Conservation (phyloP, 768 basidiomycete genomes). For the Suillus weaverae region DNA sequence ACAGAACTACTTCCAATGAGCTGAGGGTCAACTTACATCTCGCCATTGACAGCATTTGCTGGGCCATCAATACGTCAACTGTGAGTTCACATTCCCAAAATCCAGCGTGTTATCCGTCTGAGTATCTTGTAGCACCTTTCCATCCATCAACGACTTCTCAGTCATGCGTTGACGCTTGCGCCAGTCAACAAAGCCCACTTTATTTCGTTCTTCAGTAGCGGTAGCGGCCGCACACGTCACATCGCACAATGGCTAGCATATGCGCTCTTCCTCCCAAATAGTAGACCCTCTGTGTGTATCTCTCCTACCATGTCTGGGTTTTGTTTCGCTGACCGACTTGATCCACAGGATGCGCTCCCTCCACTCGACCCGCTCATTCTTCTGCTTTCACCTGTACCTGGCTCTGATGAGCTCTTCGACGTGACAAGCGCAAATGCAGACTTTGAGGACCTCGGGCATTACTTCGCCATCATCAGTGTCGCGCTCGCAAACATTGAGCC, state of each 20-base stretch:
- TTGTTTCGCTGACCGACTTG: background rate
- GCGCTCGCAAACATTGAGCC: constrained; percentile 58
- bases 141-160: constrained; percentile 46
- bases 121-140: constrained; percentile 42
- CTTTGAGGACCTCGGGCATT: constrained; percentile 58
- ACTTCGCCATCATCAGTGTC: constrained; percentile 56
- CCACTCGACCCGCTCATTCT: constrained; percentile 50
- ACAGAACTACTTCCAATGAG: constrained; percentile 45
- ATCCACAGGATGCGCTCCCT: constrained; percentile 46
- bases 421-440: constrained; percentile 54
- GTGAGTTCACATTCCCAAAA: constrained; percentile 17
- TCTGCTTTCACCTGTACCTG: constrained; percentile 47
- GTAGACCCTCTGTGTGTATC: constrained; percentile 14
- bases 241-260: constrained; percentile 63
- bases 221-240: constrained; percentile 48
- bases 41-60: constrained; percentile 49
- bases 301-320: background rate
- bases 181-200: constrained; percentile 52
- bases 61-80: constrained; percentile 34
- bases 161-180: constrained; percentile 39
- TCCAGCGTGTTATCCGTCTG: background rate
- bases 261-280: constrained; percentile 21
- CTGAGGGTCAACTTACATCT: constrained; percentile 47
- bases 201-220: constrained; percentile 51
- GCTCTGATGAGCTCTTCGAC: constrained; percentile 49